Evolutionary conservation across 2,329 filamentous ascomycete genomes (phyloP).

Genomic region (Alternaria dauci): DNA sequence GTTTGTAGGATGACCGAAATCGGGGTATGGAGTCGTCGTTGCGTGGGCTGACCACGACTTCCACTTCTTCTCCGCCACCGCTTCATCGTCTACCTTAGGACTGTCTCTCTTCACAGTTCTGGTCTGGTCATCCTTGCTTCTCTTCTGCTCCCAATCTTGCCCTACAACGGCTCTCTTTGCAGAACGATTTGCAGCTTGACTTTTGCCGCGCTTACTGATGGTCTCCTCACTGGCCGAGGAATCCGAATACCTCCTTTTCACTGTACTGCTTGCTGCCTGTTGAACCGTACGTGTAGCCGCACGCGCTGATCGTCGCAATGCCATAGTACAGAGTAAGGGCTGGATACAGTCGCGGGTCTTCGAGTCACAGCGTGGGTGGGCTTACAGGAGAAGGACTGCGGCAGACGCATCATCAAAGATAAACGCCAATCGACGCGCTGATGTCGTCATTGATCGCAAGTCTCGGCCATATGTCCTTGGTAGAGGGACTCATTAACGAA

Average conservation of each 20-base stretch:
- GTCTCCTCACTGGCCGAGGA: not conserved
- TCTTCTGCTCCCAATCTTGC: not conserved
- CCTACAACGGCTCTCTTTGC: not conserved
- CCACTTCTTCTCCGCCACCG: slow-evolving; percentile 10
- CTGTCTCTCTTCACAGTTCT: not conserved
- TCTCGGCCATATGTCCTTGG: not conserved
- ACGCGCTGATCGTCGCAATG: not conserved
- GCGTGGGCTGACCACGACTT: slow-evolving; percentile 16
- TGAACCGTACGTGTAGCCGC: not conserved
- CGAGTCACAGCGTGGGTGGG: not conserved
- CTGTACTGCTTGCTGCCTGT: not conserved
- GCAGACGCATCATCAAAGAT: not conserved
- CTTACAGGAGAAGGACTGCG: not conserved
- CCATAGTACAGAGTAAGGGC: not conserved
- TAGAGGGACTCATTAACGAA: not conserved
- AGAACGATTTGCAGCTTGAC: not conserved
- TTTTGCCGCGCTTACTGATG: not conserved
- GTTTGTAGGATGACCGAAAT: slow-evolving; percentile 11
- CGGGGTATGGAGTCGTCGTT: slow-evolving; percentile 9
- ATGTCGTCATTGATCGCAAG: not conserved
- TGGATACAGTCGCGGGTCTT: not conserved
- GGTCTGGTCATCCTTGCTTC: not conserved
- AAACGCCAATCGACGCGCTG: not conserved
- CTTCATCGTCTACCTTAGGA: not conserved
- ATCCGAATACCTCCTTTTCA: not conserved